phyloP scores from a whole-genome alignment of 129 eudicot species.

The Artemisia argyi region DNA sequence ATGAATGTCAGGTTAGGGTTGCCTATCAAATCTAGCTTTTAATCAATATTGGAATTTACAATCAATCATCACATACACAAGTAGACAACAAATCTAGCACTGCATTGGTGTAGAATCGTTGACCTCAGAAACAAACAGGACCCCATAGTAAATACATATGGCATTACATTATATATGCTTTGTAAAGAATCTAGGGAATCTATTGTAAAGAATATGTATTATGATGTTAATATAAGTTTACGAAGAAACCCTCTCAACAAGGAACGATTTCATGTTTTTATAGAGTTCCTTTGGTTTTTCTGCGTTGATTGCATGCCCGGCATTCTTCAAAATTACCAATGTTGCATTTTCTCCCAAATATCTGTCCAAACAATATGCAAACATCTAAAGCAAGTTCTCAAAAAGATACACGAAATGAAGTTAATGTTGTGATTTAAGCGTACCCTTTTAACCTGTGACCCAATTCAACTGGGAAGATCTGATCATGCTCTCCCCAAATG shows the following conservation, averaged over 20 bases:
- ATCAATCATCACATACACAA: no score
- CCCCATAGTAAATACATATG: no score
- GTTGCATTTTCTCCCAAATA: conserved; percentile 64
- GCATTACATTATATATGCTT: no score
- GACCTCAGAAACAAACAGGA: no score
- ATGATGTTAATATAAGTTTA: not conserved
- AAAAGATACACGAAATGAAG: not conserved
- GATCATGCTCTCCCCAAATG: conserved; percentile 89
- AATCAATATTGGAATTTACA: no score
- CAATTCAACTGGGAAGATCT: conserved; percentile 73
- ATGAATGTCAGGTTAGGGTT: no score
- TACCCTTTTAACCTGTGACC: conserved; percentile 74
- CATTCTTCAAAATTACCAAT: conserved; percentile 56
- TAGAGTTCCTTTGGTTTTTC: conserved; percentile 78
- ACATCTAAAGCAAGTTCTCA: not conserved
- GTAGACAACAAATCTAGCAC: no score
- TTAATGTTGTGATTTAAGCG: not conserved
- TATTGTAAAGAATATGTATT: not conserved
- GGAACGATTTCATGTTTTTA: conserved; percentile 64
- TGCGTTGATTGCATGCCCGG: conserved; percentile 85
- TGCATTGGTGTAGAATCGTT: no score
- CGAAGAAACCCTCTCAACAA: conserved; percentile 3
- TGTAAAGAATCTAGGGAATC: not conserved
- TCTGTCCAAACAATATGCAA: conserved; percentile 31
- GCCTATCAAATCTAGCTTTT: no score